Evolutionary conservation across 2,329 filamentous ascomycete species (phyloP).

Genomic region (Leptographium wingfieldii): DNA sequence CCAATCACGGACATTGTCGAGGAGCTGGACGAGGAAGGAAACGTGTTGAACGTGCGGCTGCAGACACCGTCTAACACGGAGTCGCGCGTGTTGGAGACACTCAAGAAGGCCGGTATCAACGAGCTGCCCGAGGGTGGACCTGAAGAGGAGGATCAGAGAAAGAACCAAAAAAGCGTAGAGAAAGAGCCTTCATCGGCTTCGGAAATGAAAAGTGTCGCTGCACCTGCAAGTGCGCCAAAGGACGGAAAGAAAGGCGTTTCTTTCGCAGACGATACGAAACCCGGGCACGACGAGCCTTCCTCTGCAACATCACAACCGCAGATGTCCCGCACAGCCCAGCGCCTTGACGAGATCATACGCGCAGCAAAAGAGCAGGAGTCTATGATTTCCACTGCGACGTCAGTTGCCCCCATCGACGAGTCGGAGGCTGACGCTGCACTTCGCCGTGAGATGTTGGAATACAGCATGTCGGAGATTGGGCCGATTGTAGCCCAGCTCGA

Average conservation of each 20-base stretch:
- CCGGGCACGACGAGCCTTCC: conserved; percentile 21
- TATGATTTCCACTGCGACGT: conserved; percentile 28
- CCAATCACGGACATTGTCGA: conserved; percentile 87
- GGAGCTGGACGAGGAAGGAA: conserved; percentile 80
- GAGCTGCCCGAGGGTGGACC: conserved; percentile 10
- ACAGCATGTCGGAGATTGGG: conserved; percentile 78
- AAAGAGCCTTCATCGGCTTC: not conserved
- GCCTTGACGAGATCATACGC: conserved; percentile 44
- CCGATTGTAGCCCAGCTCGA: conserved; percentile 87
- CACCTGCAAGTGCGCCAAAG: not conserved
- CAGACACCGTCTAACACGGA: conserved; percentile 56
- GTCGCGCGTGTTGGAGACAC: conserved; percentile 54
- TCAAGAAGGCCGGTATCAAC: conserved; percentile 64
- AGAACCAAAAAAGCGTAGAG: not conserved
- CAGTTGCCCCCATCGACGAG: conserved; percentile 61
- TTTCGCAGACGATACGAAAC: conserved; percentile 49
- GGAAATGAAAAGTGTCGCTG: not conserved
- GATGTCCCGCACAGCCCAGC: conserved; percentile 27
- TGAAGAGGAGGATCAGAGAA: not conserved
- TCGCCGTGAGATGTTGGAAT: conserved; percentile 80
- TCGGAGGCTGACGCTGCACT: conserved; percentile 67
- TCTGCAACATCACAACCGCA: not conserved
- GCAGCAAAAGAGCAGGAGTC: conserved; percentile 42
- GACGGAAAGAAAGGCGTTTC: conserved; percentile 43
- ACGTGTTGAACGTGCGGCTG: conserved; percentile 58